Evolutionary conservation across 2,329 filamentous ascomycete genomes (phyloP).

Genomic region (Verticillium nonalfalfae): DNA sequence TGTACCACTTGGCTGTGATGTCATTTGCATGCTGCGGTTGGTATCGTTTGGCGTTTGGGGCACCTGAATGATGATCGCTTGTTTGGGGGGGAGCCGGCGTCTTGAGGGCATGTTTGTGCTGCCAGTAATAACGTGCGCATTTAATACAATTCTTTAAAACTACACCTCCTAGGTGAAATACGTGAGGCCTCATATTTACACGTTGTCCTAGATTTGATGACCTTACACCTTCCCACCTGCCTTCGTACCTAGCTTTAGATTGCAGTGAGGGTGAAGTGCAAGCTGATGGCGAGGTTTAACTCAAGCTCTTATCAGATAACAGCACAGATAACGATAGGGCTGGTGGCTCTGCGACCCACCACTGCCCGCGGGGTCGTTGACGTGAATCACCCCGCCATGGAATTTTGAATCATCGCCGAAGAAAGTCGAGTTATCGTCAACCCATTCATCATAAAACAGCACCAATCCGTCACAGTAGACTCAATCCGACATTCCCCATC

Average conservation of each 20-base stretch:
- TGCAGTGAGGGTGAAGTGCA: too few relatives aligned
- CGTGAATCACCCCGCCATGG: constrained; percentile 7
- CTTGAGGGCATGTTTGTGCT: background rate
- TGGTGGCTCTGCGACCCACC: background rate
- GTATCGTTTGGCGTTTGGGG: constrained; percentile 6
- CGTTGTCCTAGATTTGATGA: too few relatives aligned
- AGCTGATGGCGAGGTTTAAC: background rate
- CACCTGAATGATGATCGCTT: constrained; percentile 1
- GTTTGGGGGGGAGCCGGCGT: background rate
- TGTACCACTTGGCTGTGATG: background rate
- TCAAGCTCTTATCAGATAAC: background rate
- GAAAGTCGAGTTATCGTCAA: background rate
- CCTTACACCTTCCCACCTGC: too few relatives aligned
- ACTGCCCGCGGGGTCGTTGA: constrained; percentile 3
- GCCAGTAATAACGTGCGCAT: background rate
- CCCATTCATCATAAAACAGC: background rate
- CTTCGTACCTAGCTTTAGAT: too few relatives aligned
- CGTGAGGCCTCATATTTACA: too few relatives aligned
- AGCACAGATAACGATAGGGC: background rate
- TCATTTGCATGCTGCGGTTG: constrained; percentile 5
- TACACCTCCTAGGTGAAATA: too few relatives aligned
- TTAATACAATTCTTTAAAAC: background rate
- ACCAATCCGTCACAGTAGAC: background rate
- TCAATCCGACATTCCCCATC: background rate
- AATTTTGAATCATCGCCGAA: constrained; percentile 3